Evolutionary conservation across 1,284 basidiomycete species (phyloP), one percentile per base, ranked within the genome.

Genomic region (Ganoderma lingzhi): DNA sequence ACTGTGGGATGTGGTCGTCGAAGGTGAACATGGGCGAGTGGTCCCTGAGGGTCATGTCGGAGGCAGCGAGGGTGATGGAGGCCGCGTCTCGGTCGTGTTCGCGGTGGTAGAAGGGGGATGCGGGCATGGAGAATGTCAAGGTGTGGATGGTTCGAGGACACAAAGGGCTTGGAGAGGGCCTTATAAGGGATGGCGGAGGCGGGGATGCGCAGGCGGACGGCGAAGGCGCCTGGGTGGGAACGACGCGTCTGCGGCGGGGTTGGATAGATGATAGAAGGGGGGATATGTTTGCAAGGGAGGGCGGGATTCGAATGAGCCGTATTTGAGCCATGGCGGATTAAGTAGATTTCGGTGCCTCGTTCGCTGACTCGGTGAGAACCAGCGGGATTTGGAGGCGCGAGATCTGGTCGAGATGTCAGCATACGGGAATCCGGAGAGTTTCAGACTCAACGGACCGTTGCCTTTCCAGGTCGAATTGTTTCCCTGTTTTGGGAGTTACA

Each of bases 1-100:
- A 88, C 51, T 80, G 78, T 71, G 87, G 82, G 58, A 81, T 73
- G 72, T 83, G 84, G 76, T 87, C 82, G 74, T 85, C 86, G 80
- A 85, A 86, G 80, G 78, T 79, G 73, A 86, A 78, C 70, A 84
- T 78, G 68, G 84, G 76, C 1, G 82, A 77, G 64, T 80, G 70
- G 76, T 86, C 84, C 73, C 84, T 82, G 73, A 85, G 80, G 64
- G 81, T 76, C 62, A 80, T 73, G 77, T 85, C 82, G 42, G 80
- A 69, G 70, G 79, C 64, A 62, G 77, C 75, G 76, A 79, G 70
- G 69, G 79, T 73, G 75, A 78, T 74, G 71, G 75, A 71, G 42
- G 75, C 69, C 66, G 73, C 69, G 78, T 76, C 75, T 72, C 75
- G 73, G 72, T 78, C 70, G 71, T 63, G 67, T 71, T 75, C 76